Evolutionary conservation across 2,329 filamentous ascomycete species (phyloP), one percentile per base, ranked within the genome.

Genomic region (Arthrobotrys conoides): DNA sequence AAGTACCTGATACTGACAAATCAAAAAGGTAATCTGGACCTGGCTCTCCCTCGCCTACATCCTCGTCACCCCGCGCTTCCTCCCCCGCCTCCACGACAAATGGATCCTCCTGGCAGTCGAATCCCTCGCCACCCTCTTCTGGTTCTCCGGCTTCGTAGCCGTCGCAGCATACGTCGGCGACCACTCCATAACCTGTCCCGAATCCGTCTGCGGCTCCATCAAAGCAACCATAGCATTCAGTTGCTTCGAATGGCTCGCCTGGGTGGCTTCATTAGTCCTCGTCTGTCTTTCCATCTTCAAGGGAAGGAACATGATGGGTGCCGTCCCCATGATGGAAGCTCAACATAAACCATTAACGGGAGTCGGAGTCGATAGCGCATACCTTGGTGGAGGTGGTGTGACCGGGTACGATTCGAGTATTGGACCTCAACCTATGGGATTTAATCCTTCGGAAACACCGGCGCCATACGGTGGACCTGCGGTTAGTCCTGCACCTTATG

Each of bases 211-310:
- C 59, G 72, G 72, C 14, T 57, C 72, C 27, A 76, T 76, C 18
- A 76, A 76, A 49, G 72, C 72, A 4, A 66, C 72, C 20, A 70
- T 76, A 30, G 72, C 55, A 24, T 76, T 76, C 38, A 49, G 65
- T 36, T 76, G 72, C 66, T 76, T 76, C 65, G 72, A 76, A 76
- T 76, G 72, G 72, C 65, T 76, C 24, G 46, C 72, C 46, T 76
- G 72, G 72, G 57, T 76, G 14, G 72, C 72, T 8, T 65, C 55
- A 10, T 49, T 76, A 10, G 66, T 76, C 27, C 65, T 76, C 57
- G 66, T 76, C 41, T 76, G 72, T 24, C 72, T 76, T 41, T 65
- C 55, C 49, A 70, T 76, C 65, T 76, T 76, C 65, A 76, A 70
- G 44, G 72, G 72, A 10, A 69, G 41, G 18, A 76, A 46, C 18